Evolutionary conservation across 2,329 filamentous ascomycete genomes (phyloP), one percentile per base, ranked within the genome.

Genomic region (Diaporthe sp.): DNA sequence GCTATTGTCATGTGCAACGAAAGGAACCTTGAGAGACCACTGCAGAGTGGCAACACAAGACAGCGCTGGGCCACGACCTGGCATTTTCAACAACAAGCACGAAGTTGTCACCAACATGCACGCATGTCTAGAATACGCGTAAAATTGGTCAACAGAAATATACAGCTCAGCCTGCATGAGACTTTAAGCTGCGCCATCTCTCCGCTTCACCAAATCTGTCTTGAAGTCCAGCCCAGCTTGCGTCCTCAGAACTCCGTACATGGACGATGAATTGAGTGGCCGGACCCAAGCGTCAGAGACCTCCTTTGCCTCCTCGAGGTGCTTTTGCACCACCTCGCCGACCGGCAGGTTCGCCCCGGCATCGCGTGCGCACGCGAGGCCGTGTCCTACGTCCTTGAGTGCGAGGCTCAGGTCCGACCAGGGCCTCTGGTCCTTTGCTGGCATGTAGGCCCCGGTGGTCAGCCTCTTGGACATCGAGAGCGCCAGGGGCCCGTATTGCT

Each of bases 371-470:
- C 84, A 82, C 8, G 79, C 79, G 17, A 89, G 82, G 0, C 86
- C 88, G 77, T 88, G 86, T 0, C 85, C 83, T 0, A 89, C 87
- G 76, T 90, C 88, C 73, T 90, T 89, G 10, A 89, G 82, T 0
- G 86, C 88, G 4, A 90, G 79, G 30, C 85, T 83, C 4, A 90
- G 73, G 50, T 86, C 87, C 0, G 86, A 89, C 82, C 83, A 85
- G 2, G 87, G 87, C 37, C 81, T 77, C 35, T 83, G 78, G 0
- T 78, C 83, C 8, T 69, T 71, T 0, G 77, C 78, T 1, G 84
- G 84, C 75, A 82, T 79, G 66, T 85, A 85, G 12, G 83, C 82
- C 4, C 84, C 84, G 0, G 81, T 81, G 0, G 83, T 85, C 32
- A 85, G 78, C 0, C 84, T 77, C 50, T 80, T 79, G 2, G 84